A percentile compares a stretch with the other conserved stretches of the same genome.
Evolutionary conservation across 176 grass and related monocot species (phyloP).

Genomic region (Triticum timopheevii): DNA sequence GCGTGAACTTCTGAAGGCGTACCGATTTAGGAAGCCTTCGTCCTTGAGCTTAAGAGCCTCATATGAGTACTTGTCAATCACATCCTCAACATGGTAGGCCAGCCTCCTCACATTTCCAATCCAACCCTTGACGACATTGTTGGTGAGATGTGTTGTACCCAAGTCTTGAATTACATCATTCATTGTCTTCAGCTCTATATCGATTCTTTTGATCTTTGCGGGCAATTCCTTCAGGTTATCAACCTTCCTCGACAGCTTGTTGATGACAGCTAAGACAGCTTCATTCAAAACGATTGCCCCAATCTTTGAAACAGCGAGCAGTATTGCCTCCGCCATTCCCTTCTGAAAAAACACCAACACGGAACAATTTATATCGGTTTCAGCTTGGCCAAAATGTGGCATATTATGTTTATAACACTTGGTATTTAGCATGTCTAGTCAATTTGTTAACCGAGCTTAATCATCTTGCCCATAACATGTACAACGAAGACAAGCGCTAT

Average conservation of each 20-base stretch:
- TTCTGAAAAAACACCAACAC: neutral
- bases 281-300: neutral
- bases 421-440: no score
- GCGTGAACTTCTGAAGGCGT: neutral
- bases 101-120: slow-evolving; percentile 21
- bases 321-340: neutral
- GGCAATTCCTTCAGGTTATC: neutral
- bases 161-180: slow-evolving; percentile 21
- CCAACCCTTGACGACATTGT: slow-evolving; percentile 22
- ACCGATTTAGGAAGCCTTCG: neutral
- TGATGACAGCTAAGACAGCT: neutral
- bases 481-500: no score
- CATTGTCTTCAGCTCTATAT: neutral
- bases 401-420: no score
- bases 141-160: neutral
- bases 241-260: neutral
- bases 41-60: neutral
- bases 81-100: slow-evolving; percentile 41
- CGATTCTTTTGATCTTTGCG: neutral
- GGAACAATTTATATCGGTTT: neutral
- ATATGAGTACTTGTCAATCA: slow-evolving; percentile 40
- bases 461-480: no score
- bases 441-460: no score
- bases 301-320: neutral
- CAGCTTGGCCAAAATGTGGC: neutral